Percentiles rank a stretch among this genome's conserved stretches.
phyloP scores from a whole-genome alignment of 208 protist genomes.

The Leishmania amazonensis region DNA sequence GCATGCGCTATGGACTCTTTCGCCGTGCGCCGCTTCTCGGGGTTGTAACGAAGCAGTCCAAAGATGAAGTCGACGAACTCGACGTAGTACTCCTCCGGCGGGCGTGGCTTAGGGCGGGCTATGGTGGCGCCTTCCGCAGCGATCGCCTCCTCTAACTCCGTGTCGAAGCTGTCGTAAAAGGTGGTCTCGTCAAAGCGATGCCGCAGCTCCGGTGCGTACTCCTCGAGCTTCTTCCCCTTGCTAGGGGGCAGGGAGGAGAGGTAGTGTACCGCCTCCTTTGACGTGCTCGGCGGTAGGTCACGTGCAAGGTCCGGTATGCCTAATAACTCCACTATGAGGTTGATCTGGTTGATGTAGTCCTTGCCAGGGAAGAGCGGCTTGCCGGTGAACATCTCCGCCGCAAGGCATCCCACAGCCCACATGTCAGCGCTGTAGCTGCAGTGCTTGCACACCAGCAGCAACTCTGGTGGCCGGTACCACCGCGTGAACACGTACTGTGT shows the following conservation, averaged over 20 bases:
- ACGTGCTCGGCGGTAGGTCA: conserved; percentile 73
- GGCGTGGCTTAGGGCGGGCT: conserved; percentile 7
- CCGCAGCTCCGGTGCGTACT: conserved; percentile 51
- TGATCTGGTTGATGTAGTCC: conserved; percentile 91
- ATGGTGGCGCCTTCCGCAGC: conserved; percentile 11
- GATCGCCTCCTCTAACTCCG: conserved; percentile 24
- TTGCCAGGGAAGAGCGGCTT: conserved; percentile 82
- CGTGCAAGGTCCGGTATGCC: conserved; percentile 70
- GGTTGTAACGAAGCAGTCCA: conserved; percentile 93
- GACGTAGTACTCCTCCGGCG: conserved; percentile 45
- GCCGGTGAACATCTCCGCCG: conserved; percentile 94
- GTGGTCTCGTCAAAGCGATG: conserved; percentile 45
- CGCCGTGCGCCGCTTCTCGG: conserved; percentile 92
- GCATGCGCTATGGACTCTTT: conserved; percentile 90
- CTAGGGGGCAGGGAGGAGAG: conserved; percentile 52
- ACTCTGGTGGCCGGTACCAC: conserved; percentile 99
- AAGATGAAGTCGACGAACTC: conserved; percentile 90
- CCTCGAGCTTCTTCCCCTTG: conserved; percentile 55
- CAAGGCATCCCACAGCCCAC: conserved; percentile 97
- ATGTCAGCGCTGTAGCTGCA: conserved; percentile 95
- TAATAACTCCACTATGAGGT: conserved; percentile 74
- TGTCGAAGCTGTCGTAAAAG: conserved; percentile 58
- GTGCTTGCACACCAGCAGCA: conserved; percentile 93
- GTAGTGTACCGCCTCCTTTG: conserved; percentile 72
- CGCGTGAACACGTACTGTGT: conserved; percentile 97